Percentiles rank a stretch among this genome's conserved stretches.
Evolutionary conservation across 495 filamentous ascomycete genomes (phyloP).

Genomic region (Neurospora sp.): DNA sequence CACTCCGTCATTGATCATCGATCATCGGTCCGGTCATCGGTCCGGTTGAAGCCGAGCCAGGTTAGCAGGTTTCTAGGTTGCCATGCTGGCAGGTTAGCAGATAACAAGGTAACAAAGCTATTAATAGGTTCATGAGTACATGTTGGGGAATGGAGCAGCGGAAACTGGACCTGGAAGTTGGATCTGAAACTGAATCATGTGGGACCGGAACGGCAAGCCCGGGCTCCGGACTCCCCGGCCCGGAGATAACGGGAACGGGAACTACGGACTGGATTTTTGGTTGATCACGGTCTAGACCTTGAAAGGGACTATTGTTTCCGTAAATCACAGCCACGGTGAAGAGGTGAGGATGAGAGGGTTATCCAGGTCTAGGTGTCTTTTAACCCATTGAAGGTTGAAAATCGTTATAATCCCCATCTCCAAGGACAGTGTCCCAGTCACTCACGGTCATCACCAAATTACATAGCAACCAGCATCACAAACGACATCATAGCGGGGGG

Average conservation of each 20-base stretch:
- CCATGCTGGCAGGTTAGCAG: too few relatives aligned
- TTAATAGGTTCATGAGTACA: too few relatives aligned
- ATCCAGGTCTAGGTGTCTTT: not conserved
- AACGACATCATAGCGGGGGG: not conserved
- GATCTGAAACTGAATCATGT: not conserved
- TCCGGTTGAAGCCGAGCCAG: too few relatives aligned
- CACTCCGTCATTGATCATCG: too few relatives aligned
- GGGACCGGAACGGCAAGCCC: not conserved
- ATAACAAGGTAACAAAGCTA: too few relatives aligned
- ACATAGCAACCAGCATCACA: not conserved
- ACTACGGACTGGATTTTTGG: not conserved
- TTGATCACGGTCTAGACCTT: not conserved
- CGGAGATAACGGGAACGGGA: not conserved
- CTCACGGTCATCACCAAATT: not conserved
- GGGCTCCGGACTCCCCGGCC: not conserved
- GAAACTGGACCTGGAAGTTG: too few relatives aligned
- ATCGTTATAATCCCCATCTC: too few relatives aligned
- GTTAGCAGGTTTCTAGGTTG: too few relatives aligned
- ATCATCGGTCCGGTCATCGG: too few relatives aligned
- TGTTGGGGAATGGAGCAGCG: too few relatives aligned
- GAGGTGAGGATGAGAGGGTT: not conserved
- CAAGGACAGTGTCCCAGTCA: not conserved
- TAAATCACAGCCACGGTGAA: not conserved
- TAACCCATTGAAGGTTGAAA: too few relatives aligned
- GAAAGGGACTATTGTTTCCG: not conserved